A percentile compares a stretch with the other conserved stretches of the same genome.
phyloP scores from a whole-genome alignment of 2,329 filamentous ascomycete genomes.

The Talaromyces pinophilus region DNA sequence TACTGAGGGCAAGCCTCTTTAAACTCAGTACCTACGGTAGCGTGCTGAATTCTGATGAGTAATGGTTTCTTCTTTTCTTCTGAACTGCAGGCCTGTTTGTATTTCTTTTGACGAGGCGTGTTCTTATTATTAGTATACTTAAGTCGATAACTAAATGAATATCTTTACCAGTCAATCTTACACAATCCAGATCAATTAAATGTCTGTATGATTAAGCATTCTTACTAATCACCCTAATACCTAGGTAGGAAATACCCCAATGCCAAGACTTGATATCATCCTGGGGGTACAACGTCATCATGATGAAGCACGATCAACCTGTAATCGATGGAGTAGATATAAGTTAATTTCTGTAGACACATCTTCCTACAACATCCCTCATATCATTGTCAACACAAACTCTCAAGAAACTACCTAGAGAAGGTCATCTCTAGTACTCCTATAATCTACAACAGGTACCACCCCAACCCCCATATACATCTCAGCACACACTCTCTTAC shows the following conservation, averaged over 20 bases:
- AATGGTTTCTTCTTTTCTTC: neutral
- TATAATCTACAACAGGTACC: neutral
- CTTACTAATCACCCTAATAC: neutral
- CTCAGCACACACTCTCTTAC: no score
- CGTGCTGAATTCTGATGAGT: neutral
- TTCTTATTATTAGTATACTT: constrained; percentile 10
- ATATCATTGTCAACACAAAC: neutral
- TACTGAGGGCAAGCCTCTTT: constrained; percentile 9
- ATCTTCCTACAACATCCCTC: neutral
- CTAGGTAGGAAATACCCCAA: neutral
- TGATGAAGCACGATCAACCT: constrained; percentile 6
- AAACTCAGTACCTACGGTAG: no score
- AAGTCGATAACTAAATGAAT: neutral
- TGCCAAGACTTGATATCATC: constrained; percentile 15
- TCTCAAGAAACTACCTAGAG: neutral
- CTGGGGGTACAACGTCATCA: constrained; percentile 13
- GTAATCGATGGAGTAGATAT: neutral
- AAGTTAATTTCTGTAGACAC: neutral
- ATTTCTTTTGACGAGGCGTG: neutral
- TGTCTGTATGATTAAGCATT: neutral
- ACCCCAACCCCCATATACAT: no score
- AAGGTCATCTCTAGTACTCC: no score
- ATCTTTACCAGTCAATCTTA: neutral
- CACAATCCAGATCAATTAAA: neutral
- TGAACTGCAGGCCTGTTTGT: constrained; percentile 3